These are phyloP conservation scores for Fusarium torreyae DNA, from an alignment of 2,329 filamentous ascomycete genomes.

Conservation along the genomic window DNA sequence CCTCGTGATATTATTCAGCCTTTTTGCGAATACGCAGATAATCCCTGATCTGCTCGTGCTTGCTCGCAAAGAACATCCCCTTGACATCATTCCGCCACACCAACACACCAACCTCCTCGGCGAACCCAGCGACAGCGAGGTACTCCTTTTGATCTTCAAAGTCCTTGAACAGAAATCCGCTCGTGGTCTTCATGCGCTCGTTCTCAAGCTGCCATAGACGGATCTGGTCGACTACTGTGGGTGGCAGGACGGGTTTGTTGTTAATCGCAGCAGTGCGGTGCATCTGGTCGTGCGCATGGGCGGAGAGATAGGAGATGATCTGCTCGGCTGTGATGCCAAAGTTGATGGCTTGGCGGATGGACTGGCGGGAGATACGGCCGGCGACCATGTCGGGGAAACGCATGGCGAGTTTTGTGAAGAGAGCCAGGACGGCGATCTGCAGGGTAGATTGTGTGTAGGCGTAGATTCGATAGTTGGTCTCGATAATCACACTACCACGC, in stretches of 20 bases:
- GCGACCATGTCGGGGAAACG: slow-evolving; percentile 96
- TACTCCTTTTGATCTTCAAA: slow-evolving; percentile 82
- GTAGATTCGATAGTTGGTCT: slow-evolving; percentile 98
- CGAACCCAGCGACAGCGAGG: slow-evolving; percentile 79
- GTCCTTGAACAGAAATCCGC: slow-evolving; percentile 91
- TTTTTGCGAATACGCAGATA: slow-evolving; percentile 80
- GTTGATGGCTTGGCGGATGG: slow-evolving; percentile 87
- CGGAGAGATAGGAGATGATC: slow-evolving; percentile 92
- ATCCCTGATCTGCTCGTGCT: slow-evolving; percentile 88
- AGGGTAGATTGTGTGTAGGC: slow-evolving; percentile 95
- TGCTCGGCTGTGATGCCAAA: slow-evolving; percentile 95
- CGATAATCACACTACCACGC: slow-evolving; percentile 92
- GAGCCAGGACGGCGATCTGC: slow-evolving; percentile 92
- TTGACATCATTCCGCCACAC: slow-evolving; percentile 87
- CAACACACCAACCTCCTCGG: slow-evolving; percentile 90
- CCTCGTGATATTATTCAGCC: slow-evolving; percentile 53
- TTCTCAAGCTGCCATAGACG: slow-evolving; percentile 97
- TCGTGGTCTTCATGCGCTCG: slow-evolving; percentile 88
- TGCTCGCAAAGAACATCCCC: slow-evolving; percentile 91
- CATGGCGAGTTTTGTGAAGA: slow-evolving; percentile 90
- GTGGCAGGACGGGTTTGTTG: slow-evolving; percentile 83
- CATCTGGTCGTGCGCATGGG: slow-evolving; percentile 96
- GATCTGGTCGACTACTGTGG: slow-evolving; percentile 98
- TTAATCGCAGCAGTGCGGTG: slow-evolving; percentile 73
- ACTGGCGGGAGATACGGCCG: slow-evolving; percentile 89